These are phyloP conservation scores for Saksenaea vasiformis DNA, from an alignment of 371 early-diverging fungal genomes.

Conservation along the genomic window DNA sequence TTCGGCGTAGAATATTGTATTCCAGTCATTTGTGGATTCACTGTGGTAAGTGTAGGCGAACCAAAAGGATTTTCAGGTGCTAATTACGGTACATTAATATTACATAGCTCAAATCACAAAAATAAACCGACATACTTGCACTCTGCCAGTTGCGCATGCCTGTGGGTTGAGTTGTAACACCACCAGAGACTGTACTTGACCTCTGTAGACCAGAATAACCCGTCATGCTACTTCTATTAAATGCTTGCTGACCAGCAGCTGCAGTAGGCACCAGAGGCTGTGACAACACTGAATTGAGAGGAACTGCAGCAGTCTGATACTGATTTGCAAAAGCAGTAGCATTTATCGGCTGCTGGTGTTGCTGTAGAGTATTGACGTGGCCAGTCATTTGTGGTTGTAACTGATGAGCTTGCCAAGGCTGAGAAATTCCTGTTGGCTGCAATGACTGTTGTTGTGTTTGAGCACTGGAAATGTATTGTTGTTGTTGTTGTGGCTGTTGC, in stretches of 20 bases:
- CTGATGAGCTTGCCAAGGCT: slow-evolving; percentile 27
- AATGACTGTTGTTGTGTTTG: slow-evolving; percentile 17
- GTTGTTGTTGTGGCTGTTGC: neutral
- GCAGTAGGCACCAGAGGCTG: slow-evolving; percentile 8
- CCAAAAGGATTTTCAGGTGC: slow-evolving; percentile 62
- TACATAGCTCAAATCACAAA: neutral
- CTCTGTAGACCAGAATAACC: neutral
- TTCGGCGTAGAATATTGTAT: slow-evolving; percentile 48
- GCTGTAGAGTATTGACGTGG: neutral
- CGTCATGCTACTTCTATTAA: neutral
- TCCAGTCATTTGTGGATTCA: slow-evolving; percentile 35
- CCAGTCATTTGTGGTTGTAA: slow-evolving; percentile 20
- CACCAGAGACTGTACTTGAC: slow-evolving; percentile 5
- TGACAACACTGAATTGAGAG: slow-evolving; percentile 7
- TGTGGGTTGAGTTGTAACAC: slow-evolving; percentile 44
- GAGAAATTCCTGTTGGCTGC: slow-evolving; percentile 9
- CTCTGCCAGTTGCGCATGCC: slow-evolving; percentile 53
- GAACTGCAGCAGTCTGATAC: slow-evolving; percentile 13
- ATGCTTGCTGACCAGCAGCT: slow-evolving; percentile 9
- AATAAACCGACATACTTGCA: slow-evolving; percentile 42
- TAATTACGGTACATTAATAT: slow-evolving; percentile 8
- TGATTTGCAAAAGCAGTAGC: slow-evolving; percentile 6
- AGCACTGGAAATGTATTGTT: neutral
- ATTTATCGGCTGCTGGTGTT: slow-evolving; percentile 1
- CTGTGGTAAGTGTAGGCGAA: slow-evolving; percentile 35